Percentiles rank a stretch among this genome's conserved stretches.
These are phyloP conservation scores for Plectosphaerella plurivora DNA, from an alignment of 2,329 filamentous ascomycete species.

Conservation along the genomic window DNA sequence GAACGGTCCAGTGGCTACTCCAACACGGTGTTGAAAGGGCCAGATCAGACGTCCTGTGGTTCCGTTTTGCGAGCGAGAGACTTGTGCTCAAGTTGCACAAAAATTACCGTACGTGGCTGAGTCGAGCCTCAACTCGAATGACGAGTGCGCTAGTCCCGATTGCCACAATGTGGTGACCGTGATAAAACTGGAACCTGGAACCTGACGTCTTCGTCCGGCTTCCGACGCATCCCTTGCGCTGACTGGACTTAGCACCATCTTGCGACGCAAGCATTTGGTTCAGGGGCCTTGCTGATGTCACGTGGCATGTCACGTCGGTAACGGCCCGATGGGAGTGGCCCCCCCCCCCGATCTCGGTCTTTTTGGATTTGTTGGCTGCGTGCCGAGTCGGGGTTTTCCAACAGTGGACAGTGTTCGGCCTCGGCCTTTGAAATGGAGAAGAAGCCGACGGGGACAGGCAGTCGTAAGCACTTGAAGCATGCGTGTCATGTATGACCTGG, in stretches of 20 bases:
- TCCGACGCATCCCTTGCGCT: background rate
- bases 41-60: too few relatives aligned
- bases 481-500: too few relatives aligned
- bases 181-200: background rate
- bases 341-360: background rate
- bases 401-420: too few relatives aligned
- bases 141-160: background rate
- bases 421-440: too few relatives aligned
- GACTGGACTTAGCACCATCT: background rate
- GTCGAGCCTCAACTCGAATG: background rate
- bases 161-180: background rate
- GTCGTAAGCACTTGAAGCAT: too few relatives aligned
- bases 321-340: background rate
- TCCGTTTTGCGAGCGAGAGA: too few relatives aligned
- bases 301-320: background rate
- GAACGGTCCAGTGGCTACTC: background rate
- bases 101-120: background rate
- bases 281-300: background rate
- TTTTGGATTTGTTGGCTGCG: background rate
- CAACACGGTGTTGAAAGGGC: background rate
- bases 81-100: too few relatives aligned
- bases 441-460: too few relatives aligned
- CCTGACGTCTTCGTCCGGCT: background rate
- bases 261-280: background rate
- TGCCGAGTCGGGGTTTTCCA: too few relatives aligned